Conservation (phyloP, 495 filamentous ascomycete genomes). For the Alectoria sarmentosa region DNA sequence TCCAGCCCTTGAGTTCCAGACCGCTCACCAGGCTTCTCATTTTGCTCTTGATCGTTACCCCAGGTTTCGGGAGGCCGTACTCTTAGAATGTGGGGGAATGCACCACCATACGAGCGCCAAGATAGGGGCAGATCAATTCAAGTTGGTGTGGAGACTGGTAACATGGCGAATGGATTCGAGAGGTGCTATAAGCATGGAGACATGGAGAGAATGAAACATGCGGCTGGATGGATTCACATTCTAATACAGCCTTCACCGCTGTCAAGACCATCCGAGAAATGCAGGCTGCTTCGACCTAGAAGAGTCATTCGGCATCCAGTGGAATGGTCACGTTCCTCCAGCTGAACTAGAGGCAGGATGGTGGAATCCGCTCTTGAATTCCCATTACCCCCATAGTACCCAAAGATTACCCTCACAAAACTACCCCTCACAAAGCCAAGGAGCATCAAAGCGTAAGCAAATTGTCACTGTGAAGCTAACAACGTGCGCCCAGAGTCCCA, state of each 20-base stretch:
- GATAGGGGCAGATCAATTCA: neutral
- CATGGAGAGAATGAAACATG: neutral
- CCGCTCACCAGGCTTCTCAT: neutral
- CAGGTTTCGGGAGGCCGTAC: neutral
- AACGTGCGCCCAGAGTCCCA: neutral
- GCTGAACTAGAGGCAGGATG: neutral
- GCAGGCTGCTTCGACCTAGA: neutral
- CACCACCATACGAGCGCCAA: neutral
- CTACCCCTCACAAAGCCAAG: conserved; percentile 9
- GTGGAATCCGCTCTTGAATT: conserved; percentile 9
- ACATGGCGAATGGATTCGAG: neutral
- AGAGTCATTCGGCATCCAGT: neutral
- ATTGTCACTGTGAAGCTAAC: neutral
- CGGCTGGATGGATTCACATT: neutral
- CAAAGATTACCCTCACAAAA: conserved; percentile 23
- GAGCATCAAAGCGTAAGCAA: neutral
- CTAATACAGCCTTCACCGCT: neutral
- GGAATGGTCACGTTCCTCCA: neutral
- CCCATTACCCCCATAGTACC: conserved; percentile 23
- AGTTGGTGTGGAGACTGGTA: neutral
- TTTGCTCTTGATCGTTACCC: neutral
- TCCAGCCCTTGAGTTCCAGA: neutral
- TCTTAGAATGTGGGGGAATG: neutral
- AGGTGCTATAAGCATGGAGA: neutral
- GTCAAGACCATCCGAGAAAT: neutral